These are phyloP conservation scores for Proliferodiscus dingleyae DNA, from an alignment of 2,329 filamentous ascomycete genomes.

Conservation along the genomic window DNA sequence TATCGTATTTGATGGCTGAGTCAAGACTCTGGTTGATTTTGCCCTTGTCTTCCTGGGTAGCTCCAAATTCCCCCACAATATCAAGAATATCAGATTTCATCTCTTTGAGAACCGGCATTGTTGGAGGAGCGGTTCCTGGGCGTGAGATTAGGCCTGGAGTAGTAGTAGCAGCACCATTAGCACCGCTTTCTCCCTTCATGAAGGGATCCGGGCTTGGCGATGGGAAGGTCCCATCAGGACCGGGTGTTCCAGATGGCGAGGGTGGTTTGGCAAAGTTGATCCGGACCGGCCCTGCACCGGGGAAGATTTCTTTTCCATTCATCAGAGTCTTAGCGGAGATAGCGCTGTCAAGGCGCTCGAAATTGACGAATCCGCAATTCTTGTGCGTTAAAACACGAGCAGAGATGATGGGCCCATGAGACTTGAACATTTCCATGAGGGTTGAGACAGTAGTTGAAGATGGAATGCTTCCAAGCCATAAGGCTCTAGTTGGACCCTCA, in stretches of 20 bases:
- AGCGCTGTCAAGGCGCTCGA: slow-evolving; percentile 85
- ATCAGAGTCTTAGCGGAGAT: slow-evolving; percentile 81
- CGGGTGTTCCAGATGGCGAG: slow-evolving; percentile 82
- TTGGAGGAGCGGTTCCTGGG: slow-evolving; percentile 49
- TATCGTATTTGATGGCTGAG: slow-evolving; percentile 67
- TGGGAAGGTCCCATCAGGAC: slow-evolving; percentile 79
- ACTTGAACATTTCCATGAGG: slow-evolving; percentile 88
- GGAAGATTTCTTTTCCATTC: slow-evolving; percentile 98
- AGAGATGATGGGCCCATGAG: slow-evolving; percentile 87
- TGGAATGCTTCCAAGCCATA: slow-evolving; percentile 97
- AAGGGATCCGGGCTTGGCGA: slow-evolving; percentile 90
- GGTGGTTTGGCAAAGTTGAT: slow-evolving; percentile 98
- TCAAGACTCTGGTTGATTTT: slow-evolving; percentile 72
- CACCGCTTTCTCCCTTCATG: slow-evolving; percentile 47
- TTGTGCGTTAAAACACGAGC: slow-evolving; percentile 95
- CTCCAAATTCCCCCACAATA: slow-evolving; percentile 86
- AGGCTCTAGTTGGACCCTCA: slow-evolving; percentile 83
- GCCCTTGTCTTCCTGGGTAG: slow-evolving; percentile 69
- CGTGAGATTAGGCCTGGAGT: slow-evolving; percentile 36
- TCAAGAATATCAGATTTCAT: slow-evolving; percentile 77
- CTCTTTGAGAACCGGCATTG: slow-evolving; percentile 68
- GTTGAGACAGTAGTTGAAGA: slow-evolving; percentile 96
- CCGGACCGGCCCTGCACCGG: slow-evolving; percentile 85
- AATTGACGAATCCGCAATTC: slow-evolving; percentile 98
- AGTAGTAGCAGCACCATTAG: slow-evolving; percentile 32